Conservation (phyloP, 192 early-diverging fungal genomes). For the Coemansia sp. region DNA sequence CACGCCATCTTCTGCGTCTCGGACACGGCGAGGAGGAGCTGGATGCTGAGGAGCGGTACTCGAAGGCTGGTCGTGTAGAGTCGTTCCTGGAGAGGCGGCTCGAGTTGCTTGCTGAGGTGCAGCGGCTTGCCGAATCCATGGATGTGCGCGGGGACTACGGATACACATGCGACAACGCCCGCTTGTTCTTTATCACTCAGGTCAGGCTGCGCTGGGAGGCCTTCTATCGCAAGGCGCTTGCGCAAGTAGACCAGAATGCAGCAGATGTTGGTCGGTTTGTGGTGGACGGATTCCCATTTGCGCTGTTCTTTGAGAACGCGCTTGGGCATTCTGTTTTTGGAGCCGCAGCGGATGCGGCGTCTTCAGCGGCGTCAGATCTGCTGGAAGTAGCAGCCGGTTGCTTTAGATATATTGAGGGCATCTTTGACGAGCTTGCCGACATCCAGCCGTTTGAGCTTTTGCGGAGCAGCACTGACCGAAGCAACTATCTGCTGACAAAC, state of each 20-base stretch:
- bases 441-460: slow-evolving; percentile 94
- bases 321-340: slow-evolving; percentile 63
- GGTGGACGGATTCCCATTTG: slow-evolving; percentile 76
- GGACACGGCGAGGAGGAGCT: slow-evolving; percentile 94
- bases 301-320: slow-evolving; percentile 69
- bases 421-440: slow-evolving; percentile 89
- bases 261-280: slow-evolving; percentile 1
- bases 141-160: slow-evolving; percentile 83
- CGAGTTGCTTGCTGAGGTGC: slow-evolving; percentile 72
- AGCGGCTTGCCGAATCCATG: slow-evolving; percentile 73
- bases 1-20: slow-evolving; percentile 88
- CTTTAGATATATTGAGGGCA: slow-evolving; percentile 71
- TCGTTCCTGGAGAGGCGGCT: slow-evolving; percentile 86
- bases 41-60: slow-evolving; percentile 77
- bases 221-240: slow-evolving; percentile 47
- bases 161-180: slow-evolving; percentile 88
- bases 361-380: slow-evolving; percentile 54
- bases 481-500: slow-evolving; percentile 90
- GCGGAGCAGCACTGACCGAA: slow-evolving; percentile 70
- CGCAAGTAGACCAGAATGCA: not conserved
- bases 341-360: slow-evolving; percentile 17
- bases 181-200: slow-evolving; percentile 83
- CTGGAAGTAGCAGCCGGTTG: slow-evolving; percentile 73
- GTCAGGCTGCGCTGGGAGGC: slow-evolving; percentile 74
- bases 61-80: slow-evolving; percentile 91